These are phyloP conservation scores for Neoascochyta sp. DNA, from an alignment of 2,329 filamentous ascomycete species.

Conservation along the genomic window DNA sequence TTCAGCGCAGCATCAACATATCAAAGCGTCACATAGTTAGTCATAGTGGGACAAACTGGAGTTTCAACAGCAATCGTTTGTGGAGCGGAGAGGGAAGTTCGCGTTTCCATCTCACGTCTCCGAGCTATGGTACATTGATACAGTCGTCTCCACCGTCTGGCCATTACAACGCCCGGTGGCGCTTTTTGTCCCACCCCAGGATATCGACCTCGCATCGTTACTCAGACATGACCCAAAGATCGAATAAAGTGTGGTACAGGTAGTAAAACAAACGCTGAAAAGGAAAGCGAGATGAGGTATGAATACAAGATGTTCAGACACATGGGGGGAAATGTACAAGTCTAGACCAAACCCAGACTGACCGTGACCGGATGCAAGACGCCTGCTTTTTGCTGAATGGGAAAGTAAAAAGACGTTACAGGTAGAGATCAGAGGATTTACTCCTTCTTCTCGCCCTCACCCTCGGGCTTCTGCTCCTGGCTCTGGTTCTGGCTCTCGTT, in stretches of 20 bases:
- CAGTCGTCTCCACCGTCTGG: constrained; percentile 17
- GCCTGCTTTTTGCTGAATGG: constrained; percentile 36
- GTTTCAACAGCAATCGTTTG: constrained; percentile 13
- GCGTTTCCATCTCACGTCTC: constrained; percentile 30
- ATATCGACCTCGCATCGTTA: constrained; percentile 24
- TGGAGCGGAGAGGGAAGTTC: constrained; percentile 32
- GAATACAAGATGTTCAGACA: constrained; percentile 32
- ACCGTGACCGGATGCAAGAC: constrained; percentile 36
- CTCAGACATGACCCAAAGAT: constrained; percentile 18
- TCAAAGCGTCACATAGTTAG: neutral
- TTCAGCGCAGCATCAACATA: constrained; percentile 1
- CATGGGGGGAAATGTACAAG: constrained; percentile 28
- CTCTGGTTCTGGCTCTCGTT: constrained; percentile 53
- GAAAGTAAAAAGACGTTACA: constrained; percentile 20
- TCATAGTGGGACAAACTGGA: constrained; percentile 11
- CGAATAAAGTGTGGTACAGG: constrained; percentile 21
- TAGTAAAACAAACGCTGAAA: constrained; percentile 33
- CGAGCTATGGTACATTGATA: constrained; percentile 26
- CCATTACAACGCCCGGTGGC: constrained; percentile 17
- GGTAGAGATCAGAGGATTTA: constrained; percentile 37
- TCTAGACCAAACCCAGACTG: constrained; percentile 32
- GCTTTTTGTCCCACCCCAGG: constrained; percentile 17
- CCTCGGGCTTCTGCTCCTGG: constrained; percentile 44
- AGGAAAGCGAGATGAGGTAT: constrained; percentile 34
- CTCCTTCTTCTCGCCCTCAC: constrained; percentile 71